Evolutionary conservation across 805 yeast genomes (phyloP).

Genomic region (Saturnispora ahearnii): DNA sequence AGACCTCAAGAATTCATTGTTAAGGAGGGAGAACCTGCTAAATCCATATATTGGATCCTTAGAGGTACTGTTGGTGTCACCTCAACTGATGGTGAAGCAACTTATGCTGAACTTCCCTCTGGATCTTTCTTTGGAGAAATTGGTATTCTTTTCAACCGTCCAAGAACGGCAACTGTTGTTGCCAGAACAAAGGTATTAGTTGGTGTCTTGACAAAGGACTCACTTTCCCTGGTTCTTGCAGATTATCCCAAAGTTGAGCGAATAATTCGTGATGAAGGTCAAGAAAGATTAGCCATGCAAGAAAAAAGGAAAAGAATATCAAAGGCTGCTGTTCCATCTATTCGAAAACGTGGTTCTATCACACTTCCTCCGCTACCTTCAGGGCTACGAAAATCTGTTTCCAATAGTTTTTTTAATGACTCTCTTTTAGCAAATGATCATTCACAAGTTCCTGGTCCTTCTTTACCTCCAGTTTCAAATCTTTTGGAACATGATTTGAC

Average conservation of each 20-base stretch:
- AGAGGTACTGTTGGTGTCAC: slow-evolving; percentile 72
- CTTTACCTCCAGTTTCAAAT: slow-evolving; percentile 28
- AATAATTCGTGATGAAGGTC: slow-evolving; percentile 68
- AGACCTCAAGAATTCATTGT: slow-evolving; percentile 65
- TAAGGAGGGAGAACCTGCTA: slow-evolving; percentile 62
- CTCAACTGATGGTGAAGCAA: slow-evolving; percentile 67
- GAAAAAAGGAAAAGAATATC: slow-evolving; percentile 48
- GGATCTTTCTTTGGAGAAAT: slow-evolving; percentile 76
- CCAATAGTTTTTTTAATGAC: slow-evolving; percentile 10
- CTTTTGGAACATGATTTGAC: background rate
- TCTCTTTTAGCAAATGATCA: slow-evolving; percentile 26
- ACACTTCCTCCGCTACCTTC: slow-evolving; percentile 6
- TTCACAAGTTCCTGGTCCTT: slow-evolving; percentile 33
- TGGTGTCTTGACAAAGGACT: slow-evolving; percentile 60
- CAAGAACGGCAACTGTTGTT: slow-evolving; percentile 71
- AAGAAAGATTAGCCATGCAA: slow-evolving; percentile 63
- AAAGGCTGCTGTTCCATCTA: slow-evolving; percentile 17
- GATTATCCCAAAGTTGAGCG: slow-evolving; percentile 59
- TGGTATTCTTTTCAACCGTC: slow-evolving; percentile 65
- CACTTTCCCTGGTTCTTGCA: slow-evolving; percentile 48
- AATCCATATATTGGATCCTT: slow-evolving; percentile 72
- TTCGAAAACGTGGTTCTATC: slow-evolving; percentile 8
- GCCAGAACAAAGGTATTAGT: slow-evolving; percentile 58
- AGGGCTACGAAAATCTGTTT: background rate
- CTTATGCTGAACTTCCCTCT: slow-evolving; percentile 58